These are phyloP conservation scores for Tricholoma flavovirens DNA, from an alignment of 768 basidiomycete genomes.

Conservation along the genomic window DNA sequence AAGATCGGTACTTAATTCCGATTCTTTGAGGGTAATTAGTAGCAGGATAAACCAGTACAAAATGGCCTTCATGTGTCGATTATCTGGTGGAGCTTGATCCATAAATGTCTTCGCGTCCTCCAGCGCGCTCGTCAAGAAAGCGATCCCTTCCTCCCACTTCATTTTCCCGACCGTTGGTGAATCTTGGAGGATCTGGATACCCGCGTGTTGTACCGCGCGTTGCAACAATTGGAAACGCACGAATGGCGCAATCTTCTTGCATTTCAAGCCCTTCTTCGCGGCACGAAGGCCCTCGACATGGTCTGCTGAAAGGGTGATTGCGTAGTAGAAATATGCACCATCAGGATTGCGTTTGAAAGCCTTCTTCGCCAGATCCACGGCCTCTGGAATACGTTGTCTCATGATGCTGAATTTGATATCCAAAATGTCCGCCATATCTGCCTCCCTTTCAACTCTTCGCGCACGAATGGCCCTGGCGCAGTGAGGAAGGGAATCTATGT, in stretches of 20 bases:
- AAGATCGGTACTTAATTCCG: conserved; percentile 43
- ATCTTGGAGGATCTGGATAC: conserved; percentile 42
- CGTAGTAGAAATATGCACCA: conserved; percentile 61
- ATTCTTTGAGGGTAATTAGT: conserved; percentile 45
- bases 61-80: conserved; percentile 53
- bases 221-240: conserved; percentile 51
- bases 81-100: conserved; percentile 54
- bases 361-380: conserved; percentile 39
- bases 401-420: conserved; percentile 58
- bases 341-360: conserved; percentile 50
- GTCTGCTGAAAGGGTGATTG: conserved; percentile 46
- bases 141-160: conserved; percentile 55
- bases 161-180: conserved; percentile 32
- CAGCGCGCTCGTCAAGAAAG: conserved; percentile 52
- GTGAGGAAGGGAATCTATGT: conserved; percentile 52
- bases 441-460: conserved; percentile 33
- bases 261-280: conserved; percentile 62
- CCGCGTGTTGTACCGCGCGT: conserved; percentile 60
- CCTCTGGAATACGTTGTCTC: conserved; percentile 41
- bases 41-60: conserved; percentile 56
- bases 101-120: conserved; percentile 57
- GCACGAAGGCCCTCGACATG: conserved; percentile 48
- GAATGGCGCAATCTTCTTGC: conserved; percentile 48
- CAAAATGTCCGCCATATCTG: conserved; percentile 55
- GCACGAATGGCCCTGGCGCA: conserved; percentile 53